Evolutionary conservation across 2,329 filamentous ascomycete genomes (phyloP).

Genomic region (Byssoonygena ceratinophila): DNA sequence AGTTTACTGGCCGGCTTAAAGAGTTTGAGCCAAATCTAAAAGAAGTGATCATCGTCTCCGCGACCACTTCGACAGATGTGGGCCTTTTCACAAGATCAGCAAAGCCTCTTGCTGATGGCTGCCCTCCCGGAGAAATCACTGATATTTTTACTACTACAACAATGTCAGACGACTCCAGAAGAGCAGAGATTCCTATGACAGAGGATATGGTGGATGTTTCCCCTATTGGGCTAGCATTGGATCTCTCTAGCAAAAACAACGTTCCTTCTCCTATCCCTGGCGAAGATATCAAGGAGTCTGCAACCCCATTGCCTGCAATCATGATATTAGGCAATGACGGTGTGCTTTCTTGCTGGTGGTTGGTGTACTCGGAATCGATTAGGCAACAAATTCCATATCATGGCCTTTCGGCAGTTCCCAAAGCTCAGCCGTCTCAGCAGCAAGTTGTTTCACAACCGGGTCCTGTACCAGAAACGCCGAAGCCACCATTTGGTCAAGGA

Average conservation of each 20-base stretch:
- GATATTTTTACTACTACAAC: conserved; percentile 64
- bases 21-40: conserved; percentile 71
- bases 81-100: conserved; percentile 67
- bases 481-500: conserved; percentile 16
- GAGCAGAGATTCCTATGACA: conserved; percentile 64
- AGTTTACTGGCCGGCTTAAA: conserved; percentile 65
- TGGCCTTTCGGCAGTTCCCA: conserved; percentile 46
- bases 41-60: conserved; percentile 71
- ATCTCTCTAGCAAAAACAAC: conserved; percentile 71
- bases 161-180: conserved; percentile 60
- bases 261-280: conserved; percentile 66
- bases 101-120: conserved; percentile 52
- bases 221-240: conserved; percentile 67
- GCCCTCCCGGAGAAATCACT: conserved; percentile 48
- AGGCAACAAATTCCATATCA: conserved; percentile 61
- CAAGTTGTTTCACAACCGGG: conserved; percentile 18
- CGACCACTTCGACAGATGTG: conserved; percentile 68
- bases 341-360: conserved; percentile 75
- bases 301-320: conserved; percentile 69
- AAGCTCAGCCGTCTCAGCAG: conserved; percentile 24
- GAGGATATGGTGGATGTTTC: conserved; percentile 58
- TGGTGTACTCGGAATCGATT: conserved; percentile 81
- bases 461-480: conserved; percentile 17
- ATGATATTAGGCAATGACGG: conserved; percentile 85
- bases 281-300: conserved; percentile 68